Evolutionary conservation across 805 yeast genomes (phyloP).

Genomic region (Debaryomyces maramus): DNA sequence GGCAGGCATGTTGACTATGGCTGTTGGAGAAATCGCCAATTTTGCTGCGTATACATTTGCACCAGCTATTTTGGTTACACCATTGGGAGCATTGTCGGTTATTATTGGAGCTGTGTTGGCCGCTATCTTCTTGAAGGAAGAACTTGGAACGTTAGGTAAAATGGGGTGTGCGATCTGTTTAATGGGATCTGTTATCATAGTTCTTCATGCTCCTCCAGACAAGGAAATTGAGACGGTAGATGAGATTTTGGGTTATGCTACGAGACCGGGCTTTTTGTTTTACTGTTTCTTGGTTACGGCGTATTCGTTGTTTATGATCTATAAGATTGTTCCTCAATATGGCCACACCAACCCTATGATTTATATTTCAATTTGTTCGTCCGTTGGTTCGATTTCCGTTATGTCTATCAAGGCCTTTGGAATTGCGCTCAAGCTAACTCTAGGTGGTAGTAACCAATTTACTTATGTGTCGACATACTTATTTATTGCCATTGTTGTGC

Average conservation of each 20-base stretch:
- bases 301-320: constrained; percentile 77
- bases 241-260: constrained; percentile 79
- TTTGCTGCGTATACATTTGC: constrained; percentile 96
- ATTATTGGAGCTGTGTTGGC: constrained; percentile 92
- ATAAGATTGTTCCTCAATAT: constrained; percentile 75
- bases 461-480: constrained; percentile 81
- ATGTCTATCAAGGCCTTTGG: constrained; percentile 94
- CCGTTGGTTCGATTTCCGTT: constrained; percentile 87
- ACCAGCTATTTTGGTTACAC: constrained; percentile 89
- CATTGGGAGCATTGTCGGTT: constrained; percentile 86
- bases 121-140: constrained; percentile 79
- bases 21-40: constrained; percentile 86
- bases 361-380: constrained; percentile 83
- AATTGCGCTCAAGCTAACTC: constrained; percentile 81
- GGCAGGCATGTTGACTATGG: constrained; percentile 91
- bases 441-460: constrained; percentile 85
- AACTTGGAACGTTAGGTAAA: constrained; percentile 82
- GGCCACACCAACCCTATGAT: constrained; percentile 85
- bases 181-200: constrained; percentile 84
- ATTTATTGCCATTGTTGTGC: constrained; percentile 72
- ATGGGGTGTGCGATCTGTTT: constrained; percentile 92
- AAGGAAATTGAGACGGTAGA: constrained; percentile 85
- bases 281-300: constrained; percentile 63
- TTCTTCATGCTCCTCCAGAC: constrained; percentile 92
- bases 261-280: constrained; percentile 70